These are phyloP conservation scores for Trichophyton mentagrophytes DNA, from an alignment of 2,329 filamentous ascomycete genomes.

Conservation along the genomic window DNA sequence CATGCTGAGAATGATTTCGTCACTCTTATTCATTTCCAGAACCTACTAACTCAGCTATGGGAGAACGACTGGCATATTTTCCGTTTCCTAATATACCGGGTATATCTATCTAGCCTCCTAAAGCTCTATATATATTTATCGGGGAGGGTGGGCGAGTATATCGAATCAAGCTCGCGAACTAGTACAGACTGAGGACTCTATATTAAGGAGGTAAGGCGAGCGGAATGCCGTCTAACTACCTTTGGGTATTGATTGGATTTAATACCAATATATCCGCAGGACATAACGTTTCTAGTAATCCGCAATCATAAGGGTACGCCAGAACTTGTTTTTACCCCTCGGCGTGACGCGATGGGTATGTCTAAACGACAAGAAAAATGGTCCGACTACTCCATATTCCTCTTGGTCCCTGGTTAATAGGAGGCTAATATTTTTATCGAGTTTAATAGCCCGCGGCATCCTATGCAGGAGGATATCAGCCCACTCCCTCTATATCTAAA, in stretches of 20 bases:
- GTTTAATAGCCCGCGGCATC: constrained; percentile 5
- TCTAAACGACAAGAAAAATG: not conserved
- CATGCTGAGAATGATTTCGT: not conserved
- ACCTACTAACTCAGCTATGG: constrained; percentile 7
- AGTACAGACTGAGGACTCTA: not conserved
- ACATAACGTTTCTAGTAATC: not conserved
- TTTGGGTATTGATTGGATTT: not conserved
- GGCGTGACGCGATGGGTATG: constrained; percentile 1
- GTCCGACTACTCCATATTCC: not conserved
- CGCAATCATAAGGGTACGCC: not conserved
- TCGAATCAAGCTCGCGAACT: not conserved
- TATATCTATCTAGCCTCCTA: not conserved
- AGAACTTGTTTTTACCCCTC: constrained; percentile 4
- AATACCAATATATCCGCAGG: not conserved
- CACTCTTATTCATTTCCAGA: constrained; percentile 5
- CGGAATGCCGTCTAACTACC: not conserved
- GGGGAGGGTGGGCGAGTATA: not conserved
- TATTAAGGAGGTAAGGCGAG: not conserved
- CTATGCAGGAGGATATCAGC: constrained; percentile 8
- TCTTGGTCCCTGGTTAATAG: not conserved
- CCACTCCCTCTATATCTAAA: constrained; percentile 6
- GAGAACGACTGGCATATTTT: constrained; percentile 9
- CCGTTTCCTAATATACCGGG: not conserved
- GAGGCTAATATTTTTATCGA: not conserved
- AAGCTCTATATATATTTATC: constrained; percentile 4